phyloP scores from a whole-genome alignment of 495 filamentous ascomycete genomes.

The Aspergillus indologenus region DNA sequence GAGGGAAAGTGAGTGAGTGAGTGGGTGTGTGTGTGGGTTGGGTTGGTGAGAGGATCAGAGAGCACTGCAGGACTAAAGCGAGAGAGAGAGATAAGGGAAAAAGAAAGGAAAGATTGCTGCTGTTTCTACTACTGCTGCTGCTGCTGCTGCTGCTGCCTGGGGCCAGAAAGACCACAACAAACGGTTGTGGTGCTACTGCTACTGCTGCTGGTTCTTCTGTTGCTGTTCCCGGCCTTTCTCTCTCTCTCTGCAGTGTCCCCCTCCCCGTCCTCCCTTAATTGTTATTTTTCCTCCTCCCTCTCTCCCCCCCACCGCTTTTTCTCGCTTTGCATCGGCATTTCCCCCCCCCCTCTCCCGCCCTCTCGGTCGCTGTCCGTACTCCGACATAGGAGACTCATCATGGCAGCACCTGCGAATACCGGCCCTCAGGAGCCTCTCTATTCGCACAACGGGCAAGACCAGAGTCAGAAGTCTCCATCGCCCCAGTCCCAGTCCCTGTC shows the following conservation, averaged over 20 bases:
- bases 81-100: neutral
- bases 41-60: too few relatives aligned
- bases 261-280: neutral
- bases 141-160: neutral
- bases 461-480: conserved; percentile 30
- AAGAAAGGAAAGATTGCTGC: too few relatives aligned
- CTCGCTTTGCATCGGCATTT: conserved; percentile 48
- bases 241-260: too few relatives aligned
- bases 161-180: too few relatives aligned
- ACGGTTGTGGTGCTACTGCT: too few relatives aligned
- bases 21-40: too few relatives aligned
- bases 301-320: conserved; percentile 36
- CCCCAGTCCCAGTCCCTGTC: conserved; percentile 16
- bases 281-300: neutral
- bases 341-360: conserved; percentile 15
- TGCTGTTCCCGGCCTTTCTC: neutral
- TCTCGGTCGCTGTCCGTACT: conserved; percentile 26
- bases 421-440: conserved; percentile 20
- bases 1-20: neutral
- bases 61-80: neutral
- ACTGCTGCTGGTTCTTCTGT: too few relatives aligned
- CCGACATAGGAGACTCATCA: conserved; percentile 16
- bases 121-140: too few relatives aligned
- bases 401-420: conserved; percentile 18
- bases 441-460: conserved; percentile 13